A percentile compares a stretch with the other conserved stretches of the same genome.
These are phyloP conservation scores for Anthoceros angustus DNA, from an alignment of 225 moss, liverwort and hornwort species.

Conservation along the genomic window DNA sequence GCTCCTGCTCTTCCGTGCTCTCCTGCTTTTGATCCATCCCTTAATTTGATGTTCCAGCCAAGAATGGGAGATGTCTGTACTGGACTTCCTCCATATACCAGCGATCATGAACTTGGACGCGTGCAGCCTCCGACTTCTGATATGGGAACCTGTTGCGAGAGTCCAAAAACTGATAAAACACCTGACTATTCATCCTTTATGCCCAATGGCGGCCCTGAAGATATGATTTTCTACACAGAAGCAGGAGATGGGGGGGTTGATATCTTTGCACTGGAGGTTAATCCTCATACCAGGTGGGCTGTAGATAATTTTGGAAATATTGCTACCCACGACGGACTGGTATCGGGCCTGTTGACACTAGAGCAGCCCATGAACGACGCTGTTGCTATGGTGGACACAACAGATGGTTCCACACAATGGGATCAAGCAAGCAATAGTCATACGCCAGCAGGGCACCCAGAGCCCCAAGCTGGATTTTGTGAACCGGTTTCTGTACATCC, in stretches of 20 bases:
- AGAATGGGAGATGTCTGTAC: slow-evolving; percentile 6
- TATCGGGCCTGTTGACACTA: slow-evolving; percentile 11
- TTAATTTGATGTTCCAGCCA: slow-evolving; percentile 36
- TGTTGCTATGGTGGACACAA: slow-evolving; percentile 6
- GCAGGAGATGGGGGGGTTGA: neutral
- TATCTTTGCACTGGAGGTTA: neutral
- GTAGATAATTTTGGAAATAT: neutral
- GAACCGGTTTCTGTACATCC: too few relatives aligned
- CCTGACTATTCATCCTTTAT: too few relatives aligned
- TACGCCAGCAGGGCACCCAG: too few relatives aligned
- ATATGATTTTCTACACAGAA: too few relatives aligned
- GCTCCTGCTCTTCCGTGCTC: slow-evolving; percentile 68
- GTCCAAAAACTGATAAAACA: too few relatives aligned
- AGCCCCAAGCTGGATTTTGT: too few relatives aligned
- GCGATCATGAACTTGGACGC: neutral
- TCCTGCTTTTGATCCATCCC: slow-evolving; percentile 91
- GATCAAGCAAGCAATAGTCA: too few relatives aligned
- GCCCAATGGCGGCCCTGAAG: too few relatives aligned
- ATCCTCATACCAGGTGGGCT: neutral
- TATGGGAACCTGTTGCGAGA: too few relatives aligned
- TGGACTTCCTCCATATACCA: neutral
- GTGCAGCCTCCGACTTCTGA: too few relatives aligned
- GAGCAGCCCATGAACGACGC: neutral
- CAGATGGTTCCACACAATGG: neutral
- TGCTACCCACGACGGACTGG: slow-evolving; percentile 1